Percentiles rank a stretch among this genome's conserved stretches.
phyloP scores from a whole-genome alignment of 495 filamentous ascomycete species.

The Trichoderma orchidacearum region DNA sequence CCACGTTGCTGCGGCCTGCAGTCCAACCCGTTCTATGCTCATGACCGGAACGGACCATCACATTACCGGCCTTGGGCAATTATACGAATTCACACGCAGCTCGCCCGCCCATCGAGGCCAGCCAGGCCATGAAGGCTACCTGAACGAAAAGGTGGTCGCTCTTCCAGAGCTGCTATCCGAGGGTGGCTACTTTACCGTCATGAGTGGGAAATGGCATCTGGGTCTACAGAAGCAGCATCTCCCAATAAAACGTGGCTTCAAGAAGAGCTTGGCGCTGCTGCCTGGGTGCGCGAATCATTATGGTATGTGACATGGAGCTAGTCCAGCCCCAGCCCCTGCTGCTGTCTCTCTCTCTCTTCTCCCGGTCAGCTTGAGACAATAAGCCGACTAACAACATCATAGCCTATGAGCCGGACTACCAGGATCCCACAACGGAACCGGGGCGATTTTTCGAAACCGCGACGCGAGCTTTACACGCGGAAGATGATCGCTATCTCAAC shows the following conservation, averaged over 20 bases:
- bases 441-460: not conserved
- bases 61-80: constrained; percentile 33
- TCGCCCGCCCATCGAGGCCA: constrained; percentile 26
- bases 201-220: constrained; percentile 51
- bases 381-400: constrained; percentile 13
- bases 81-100: constrained; percentile 25
- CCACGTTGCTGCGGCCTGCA: constrained; percentile 51
- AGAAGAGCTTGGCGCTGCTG: constrained; percentile 25
- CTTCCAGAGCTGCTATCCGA: constrained; percentile 49
- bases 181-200: constrained; percentile 47
- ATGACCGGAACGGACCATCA: constrained; percentile 41
- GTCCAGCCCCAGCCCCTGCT: too few relatives aligned
- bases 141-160: constrained; percentile 47
- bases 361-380: too few relatives aligned
- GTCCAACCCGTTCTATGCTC: constrained; percentile 49
- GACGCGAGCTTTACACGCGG: constrained; percentile 32
- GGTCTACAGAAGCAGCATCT: constrained; percentile 25
- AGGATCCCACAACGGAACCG: constrained; percentile 11
- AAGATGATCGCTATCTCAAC: constrained; percentile 30
- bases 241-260: constrained; percentile 29
- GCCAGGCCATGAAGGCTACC: constrained; percentile 53
- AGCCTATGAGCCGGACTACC: constrained; percentile 17
- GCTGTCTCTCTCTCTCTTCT: constrained; percentile 6
- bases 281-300: constrained; percentile 44
- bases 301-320: too few relatives aligned